Conservation (phyloP, 1,284 basidiomycete genomes). For the Leccinum pachyderme region DNA sequence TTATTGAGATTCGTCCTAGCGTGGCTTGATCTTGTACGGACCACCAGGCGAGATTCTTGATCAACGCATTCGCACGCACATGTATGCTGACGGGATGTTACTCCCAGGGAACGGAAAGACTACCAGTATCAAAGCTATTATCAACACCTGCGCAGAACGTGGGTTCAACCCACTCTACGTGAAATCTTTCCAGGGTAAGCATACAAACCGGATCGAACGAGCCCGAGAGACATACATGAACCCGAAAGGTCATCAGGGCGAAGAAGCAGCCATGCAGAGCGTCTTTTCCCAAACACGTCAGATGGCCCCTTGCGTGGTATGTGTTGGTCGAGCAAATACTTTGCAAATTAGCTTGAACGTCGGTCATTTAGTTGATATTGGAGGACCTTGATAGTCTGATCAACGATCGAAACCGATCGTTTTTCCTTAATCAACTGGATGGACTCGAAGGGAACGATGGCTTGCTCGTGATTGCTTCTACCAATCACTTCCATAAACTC, state of each 20-base stretch:
- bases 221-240: slow-evolving; percentile 1
- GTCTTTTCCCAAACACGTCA: slow-evolving; percentile 69
- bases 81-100: slow-evolving; percentile 1
- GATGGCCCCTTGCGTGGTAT: slow-evolving; percentile 66
- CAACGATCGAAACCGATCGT: slow-evolving; percentile 72
- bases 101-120: slow-evolving; percentile 77
- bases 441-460: slow-evolving; percentile 76
- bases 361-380: slow-evolving; percentile 42
- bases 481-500: slow-evolving; percentile 78
- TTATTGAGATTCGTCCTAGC: slow-evolving; percentile 38
- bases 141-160: slow-evolving; percentile 60
- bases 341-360: neutral
- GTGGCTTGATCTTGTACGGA: slow-evolving; percentile 70
- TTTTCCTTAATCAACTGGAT: slow-evolving; percentile 83
- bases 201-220: neutral
- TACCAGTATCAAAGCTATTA: slow-evolving; percentile 73
- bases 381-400: slow-evolving; percentile 84
- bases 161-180: slow-evolving; percentile 75
- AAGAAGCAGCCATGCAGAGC: slow-evolving; percentile 61
- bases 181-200: slow-evolving; percentile 63
- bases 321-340: slow-evolving; percentile 1
- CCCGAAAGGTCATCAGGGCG: slow-evolving; percentile 54
- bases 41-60: slow-evolving; percentile 52
- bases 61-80: neutral
- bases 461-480: slow-evolving; percentile 74